phyloP scores from a whole-genome alignment of 1,284 basidiomycete species.

The Rhodotorula sp. region DNA sequence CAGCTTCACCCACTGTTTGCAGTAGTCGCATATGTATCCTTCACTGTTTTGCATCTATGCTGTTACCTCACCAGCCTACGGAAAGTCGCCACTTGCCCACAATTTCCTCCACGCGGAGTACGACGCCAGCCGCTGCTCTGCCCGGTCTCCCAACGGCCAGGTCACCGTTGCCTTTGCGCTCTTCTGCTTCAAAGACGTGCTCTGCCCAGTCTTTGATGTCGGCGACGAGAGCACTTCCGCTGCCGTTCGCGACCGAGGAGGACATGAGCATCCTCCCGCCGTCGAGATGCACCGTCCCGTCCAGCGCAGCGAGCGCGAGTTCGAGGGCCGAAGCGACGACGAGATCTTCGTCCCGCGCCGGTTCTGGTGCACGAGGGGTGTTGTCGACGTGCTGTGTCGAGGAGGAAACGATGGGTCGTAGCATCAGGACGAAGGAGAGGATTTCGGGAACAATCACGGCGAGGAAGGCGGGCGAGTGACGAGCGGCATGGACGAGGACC shows the following conservation, averaged over 20 bases:
- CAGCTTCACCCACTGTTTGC: background rate
- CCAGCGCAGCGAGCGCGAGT: slow-evolving; percentile 70
- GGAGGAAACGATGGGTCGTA: slow-evolving; percentile 53
- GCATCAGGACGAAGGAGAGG: slow-evolving; percentile 72
- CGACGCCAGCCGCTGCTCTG: slow-evolving; percentile 70
- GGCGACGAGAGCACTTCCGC: slow-evolving; percentile 63
- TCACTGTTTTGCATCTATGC: background rate
- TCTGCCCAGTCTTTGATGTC: slow-evolving; percentile 77
- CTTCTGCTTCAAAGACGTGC: slow-evolving; percentile 64
- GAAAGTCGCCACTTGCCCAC: slow-evolving; percentile 71
- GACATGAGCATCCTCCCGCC: slow-evolving; percentile 69
- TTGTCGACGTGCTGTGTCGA: background rate
- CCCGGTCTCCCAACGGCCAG: slow-evolving; percentile 64
- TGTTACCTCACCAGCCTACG: slow-evolving; percentile 48
- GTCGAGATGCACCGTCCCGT: slow-evolving; percentile 71
- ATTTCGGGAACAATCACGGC: slow-evolving; percentile 73
- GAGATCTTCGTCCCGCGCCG: slow-evolving; percentile 3
- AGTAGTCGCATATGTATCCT: background rate
- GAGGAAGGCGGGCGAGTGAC: slow-evolving; percentile 74
- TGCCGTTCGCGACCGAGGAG: slow-evolving; percentile 52
- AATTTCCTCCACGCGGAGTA: slow-evolving; percentile 75
- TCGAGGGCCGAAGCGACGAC: slow-evolving; percentile 71
- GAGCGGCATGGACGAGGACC: slow-evolving; percentile 75
- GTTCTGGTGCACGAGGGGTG: background rate
- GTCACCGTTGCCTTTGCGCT: slow-evolving; percentile 56